Percentiles rank a stretch among this genome's conserved stretches.
These are phyloP conservation scores for Elsinoe fawcettii DNA, from an alignment of 2,329 filamentous ascomycete species.

Conservation along the genomic window DNA sequence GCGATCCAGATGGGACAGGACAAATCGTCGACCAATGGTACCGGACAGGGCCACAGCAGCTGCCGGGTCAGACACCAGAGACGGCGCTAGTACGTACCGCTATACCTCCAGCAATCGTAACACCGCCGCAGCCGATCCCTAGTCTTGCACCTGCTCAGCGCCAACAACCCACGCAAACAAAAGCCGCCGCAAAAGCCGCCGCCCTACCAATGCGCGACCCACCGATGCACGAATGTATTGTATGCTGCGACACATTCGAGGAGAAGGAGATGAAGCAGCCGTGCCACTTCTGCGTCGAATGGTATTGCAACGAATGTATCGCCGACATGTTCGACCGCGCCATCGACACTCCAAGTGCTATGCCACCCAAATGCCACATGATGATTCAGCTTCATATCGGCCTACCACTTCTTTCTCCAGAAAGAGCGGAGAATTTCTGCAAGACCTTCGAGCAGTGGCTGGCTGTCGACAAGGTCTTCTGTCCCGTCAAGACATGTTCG, in stretches of 20 bases:
- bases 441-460: constrained; percentile 43
- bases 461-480: constrained; percentile 41
- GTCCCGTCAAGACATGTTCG: constrained; percentile 42
- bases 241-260: constrained; percentile 22
- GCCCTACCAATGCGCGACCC: no score
- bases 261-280: constrained; percentile 22
- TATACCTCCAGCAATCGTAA: no score
- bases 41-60: no score
- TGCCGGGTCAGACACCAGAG: no score
- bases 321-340: constrained; percentile 36
- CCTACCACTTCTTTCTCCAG: constrained; percentile 28
- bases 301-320: constrained; percentile 34
- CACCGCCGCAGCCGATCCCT: no score
- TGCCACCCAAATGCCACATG: constrained; percentile 42
- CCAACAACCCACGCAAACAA: not conserved
- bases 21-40: no score
- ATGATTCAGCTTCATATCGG: constrained; percentile 38
- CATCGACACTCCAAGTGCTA: constrained; percentile 32
- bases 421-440: constrained; percentile 34
- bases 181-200: not conserved
- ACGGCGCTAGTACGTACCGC: no score
- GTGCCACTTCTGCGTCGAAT: constrained; percentile 27
- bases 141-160: not conserved
- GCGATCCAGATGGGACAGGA: no score
- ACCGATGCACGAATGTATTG: constrained; percentile 20